phyloP scores from a whole-genome alignment of 371 early-diverging fungal genomes.

The Homolaphlyctis polyrhiza region DNA sequence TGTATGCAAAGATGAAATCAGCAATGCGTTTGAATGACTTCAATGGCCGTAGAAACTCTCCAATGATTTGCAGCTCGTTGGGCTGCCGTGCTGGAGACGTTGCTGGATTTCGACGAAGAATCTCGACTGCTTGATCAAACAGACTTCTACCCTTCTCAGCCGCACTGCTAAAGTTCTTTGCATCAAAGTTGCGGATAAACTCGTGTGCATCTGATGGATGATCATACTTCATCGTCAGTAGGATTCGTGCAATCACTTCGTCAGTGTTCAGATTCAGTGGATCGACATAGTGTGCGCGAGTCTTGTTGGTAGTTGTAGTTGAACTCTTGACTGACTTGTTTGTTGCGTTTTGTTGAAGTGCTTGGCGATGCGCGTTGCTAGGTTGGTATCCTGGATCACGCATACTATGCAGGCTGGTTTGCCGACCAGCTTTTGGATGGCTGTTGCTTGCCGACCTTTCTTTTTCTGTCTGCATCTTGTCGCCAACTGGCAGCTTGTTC shows the following conservation, averaged over 20 bases:
- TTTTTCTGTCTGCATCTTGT: too few relatives aligned
- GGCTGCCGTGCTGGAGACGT: not conserved
- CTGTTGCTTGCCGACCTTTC: too few relatives aligned
- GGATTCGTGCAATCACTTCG: not conserved
- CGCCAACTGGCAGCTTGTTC: too few relatives aligned
- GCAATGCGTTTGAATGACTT: constrained; percentile 6
- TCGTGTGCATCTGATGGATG: not conserved
- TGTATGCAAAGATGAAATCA: constrained; percentile 2
- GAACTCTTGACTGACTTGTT: too few relatives aligned
- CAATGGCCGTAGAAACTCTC: constrained; percentile 3
- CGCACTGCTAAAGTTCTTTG: not conserved
- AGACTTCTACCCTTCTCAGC: not conserved
- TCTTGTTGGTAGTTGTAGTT: not conserved
- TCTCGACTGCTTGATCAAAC: not conserved
- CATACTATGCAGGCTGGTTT: too few relatives aligned
- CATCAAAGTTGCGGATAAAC: not conserved
- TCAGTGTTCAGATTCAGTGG: not conserved
- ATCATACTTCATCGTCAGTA: not conserved
- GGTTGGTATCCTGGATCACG: too few relatives aligned
- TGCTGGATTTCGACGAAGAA: not conserved
- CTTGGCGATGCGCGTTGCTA: too few relatives aligned
- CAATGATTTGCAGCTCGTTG: not conserved
- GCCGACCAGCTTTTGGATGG: too few relatives aligned
- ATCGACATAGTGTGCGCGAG: not conserved
- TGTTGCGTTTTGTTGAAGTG: too few relatives aligned